phyloP scores from a whole-genome alignment of 2,329 filamentous ascomycete genomes.

The Ophioceras dolichostomum region DNA sequence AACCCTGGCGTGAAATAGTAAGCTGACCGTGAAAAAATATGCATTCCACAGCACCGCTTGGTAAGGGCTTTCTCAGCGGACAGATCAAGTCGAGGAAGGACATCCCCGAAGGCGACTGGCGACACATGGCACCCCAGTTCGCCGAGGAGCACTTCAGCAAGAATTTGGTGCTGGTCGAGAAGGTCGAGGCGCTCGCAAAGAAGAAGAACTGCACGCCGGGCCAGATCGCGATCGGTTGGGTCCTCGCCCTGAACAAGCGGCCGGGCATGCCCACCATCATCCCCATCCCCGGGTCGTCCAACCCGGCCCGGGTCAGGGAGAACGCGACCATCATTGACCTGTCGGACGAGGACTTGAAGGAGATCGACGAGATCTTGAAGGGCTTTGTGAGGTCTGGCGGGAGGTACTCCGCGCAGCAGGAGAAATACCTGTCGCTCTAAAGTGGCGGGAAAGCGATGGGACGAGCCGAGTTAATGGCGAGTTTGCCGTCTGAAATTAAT shows the following conservation, averaged over 20 bases:
- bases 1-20: no score
- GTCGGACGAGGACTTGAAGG: slow-evolving; percentile 21
- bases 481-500: no score
- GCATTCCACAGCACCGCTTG: slow-evolving; percentile 40
- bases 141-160: slow-evolving; percentile 35
- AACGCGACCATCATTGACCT: slow-evolving; percentile 27
- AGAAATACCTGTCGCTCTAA: no score
- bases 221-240: slow-evolving; percentile 45
- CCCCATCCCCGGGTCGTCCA: slow-evolving; percentile 29
- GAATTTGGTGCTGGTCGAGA: slow-evolving; percentile 35
- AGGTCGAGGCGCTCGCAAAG: slow-evolving; percentile 29
- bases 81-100: slow-evolving; percentile 24
- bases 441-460: no score
- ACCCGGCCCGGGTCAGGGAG: slow-evolving; percentile 28
- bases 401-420: no score
- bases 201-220: slow-evolving; percentile 34
- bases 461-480: no score
- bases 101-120: slow-evolving; percentile 31
- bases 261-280: slow-evolving; percentile 31
- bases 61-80: slow-evolving; percentile 36
- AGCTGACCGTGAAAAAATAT: slow-evolving; percentile 30
- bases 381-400: no score
- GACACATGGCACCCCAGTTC: slow-evolving; percentile 31
- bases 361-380: slow-evolving; percentile 19
- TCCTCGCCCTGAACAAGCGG: slow-evolving; percentile 27